Percentiles rank a stretch among this genome's conserved stretches.
Evolutionary conservation across 2,329 filamentous ascomycete species (phyloP).

Genomic region (Beauveria scarabaeidicola): DNA sequence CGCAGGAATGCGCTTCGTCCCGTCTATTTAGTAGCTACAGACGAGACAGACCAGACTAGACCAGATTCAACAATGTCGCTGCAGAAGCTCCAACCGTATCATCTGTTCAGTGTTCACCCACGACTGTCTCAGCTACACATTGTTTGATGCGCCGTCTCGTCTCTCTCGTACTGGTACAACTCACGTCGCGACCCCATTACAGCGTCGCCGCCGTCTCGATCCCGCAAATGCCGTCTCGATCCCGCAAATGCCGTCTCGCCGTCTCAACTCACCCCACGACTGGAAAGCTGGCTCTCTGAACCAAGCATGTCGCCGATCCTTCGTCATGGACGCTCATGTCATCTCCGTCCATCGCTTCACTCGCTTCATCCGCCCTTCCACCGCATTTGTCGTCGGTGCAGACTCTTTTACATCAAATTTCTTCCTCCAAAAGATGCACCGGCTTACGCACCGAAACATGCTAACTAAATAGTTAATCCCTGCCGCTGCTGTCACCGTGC

Average conservation of each 20-base stretch:
- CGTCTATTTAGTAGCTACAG: too few relatives aligned
- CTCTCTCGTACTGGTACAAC: background rate
- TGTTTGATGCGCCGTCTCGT: constrained; percentile 2
- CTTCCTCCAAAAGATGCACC: background rate
- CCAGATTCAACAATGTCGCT: too few relatives aligned
- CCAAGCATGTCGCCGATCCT: background rate
- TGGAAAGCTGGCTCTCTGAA: background rate
- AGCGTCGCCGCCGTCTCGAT: background rate
- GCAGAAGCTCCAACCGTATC: background rate
- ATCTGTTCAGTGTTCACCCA: background rate
- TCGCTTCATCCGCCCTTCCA: background rate
- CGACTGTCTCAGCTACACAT: background rate
- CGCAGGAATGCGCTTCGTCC: too few relatives aligned
- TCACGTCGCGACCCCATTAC: background rate
- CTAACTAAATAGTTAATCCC: background rate
- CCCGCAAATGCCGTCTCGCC: background rate
- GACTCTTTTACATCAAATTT: background rate
- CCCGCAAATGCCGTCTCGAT: background rate
- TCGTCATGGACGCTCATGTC: background rate
- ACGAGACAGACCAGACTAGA: too few relatives aligned
- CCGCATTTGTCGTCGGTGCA: background rate
- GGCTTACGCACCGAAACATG: background rate
- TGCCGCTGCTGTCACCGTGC: background rate
- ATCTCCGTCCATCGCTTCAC: background rate
- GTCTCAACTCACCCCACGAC: background rate